Base-by-base conservation (phyloP, 2,329 filamentous ascomycete species). In the Aspergillus sp. region DNA sequence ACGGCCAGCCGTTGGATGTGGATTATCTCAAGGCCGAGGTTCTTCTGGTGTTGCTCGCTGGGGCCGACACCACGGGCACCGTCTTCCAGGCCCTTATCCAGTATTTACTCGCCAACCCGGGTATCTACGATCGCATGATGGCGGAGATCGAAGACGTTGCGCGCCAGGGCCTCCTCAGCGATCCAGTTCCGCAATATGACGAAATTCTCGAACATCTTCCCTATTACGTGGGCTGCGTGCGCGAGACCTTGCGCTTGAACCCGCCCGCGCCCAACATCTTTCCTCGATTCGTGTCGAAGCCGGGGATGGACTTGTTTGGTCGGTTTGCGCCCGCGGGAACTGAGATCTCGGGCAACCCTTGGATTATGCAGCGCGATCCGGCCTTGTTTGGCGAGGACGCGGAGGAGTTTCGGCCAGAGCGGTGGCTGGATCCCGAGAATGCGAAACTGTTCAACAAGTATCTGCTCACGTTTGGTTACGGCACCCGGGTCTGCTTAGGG, bases 21-120 rank as follows among this genome's bases (percentile, higher is more conserved):
- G 78, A 83, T 4, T 82, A 82, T 63, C 80, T 84, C 72, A 82
- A 81, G 63, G 81, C 82, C 0, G 82, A 85, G 65, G 78, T 83
- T 24, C 71, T 84, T 2, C 75, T 84, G 0, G 79, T 84, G 3
- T 73, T 83, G 16, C 72, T 84, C 7, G 82, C 82, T 0, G 82
- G 82, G 18, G 81, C 81, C 3, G 82, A 84, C 61, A 84, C 82
- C 4, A 84, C 81, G 0, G 81, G 80, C 0, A 83, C 82, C 2
- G 75, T 78, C 3, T 80, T 84, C 67, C 79, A 82, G 55, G 79
- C 78, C 0, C 70, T 83, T 62, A 75, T 84, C 62, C 67, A 73
- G 20, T 77, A 78, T 58, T 67, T 84, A 22, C 64, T 81, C 46
- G 69, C 71, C 4, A 67, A 78, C 51, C 69, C 71, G 1, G 63